Evolutionary conservation across 192 early-diverging fungal species (phyloP).

Genomic region (Entomortierella lignicola): DNA sequence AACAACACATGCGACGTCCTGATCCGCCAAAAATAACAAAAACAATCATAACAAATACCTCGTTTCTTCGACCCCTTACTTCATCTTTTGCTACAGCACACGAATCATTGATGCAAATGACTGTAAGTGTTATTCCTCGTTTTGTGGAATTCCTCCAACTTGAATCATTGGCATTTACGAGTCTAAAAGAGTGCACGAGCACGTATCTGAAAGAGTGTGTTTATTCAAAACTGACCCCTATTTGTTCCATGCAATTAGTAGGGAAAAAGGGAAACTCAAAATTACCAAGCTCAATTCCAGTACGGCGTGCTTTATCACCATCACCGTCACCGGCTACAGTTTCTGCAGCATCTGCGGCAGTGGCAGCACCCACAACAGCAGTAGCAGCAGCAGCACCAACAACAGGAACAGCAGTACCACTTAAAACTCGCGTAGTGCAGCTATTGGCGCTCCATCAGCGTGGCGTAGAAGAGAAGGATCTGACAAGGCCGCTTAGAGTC

Average conservation of each 20-base stretch:
- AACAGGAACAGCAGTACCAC: slow-evolving; percentile 31
- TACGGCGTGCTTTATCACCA: slow-evolving; percentile 32
- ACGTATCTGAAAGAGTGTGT: too few relatives aligned
- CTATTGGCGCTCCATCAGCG: slow-evolving; percentile 25
- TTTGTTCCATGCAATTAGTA: background rate
- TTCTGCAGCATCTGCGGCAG: slow-evolving; percentile 8
- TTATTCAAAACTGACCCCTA: slow-evolving; percentile 4
- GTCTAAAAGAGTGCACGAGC: too few relatives aligned
- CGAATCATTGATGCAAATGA: slow-evolving; percentile 39
- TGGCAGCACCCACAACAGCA: slow-evolving; percentile 11
- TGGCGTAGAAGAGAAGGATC: slow-evolving; percentile 32
- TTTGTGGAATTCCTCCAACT: too few relatives aligned
- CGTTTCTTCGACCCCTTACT: background rate
- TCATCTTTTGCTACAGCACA: slow-evolving; percentile 6
- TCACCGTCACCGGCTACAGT: slow-evolving; percentile 20
- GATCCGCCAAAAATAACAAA: too few relatives aligned
- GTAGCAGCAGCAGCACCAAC: slow-evolving; percentile 11
- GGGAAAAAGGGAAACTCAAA: slow-evolving; percentile 32
- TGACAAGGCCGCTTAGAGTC: slow-evolving; percentile 12
- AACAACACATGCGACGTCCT: too few relatives aligned
- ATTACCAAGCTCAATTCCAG: slow-evolving; percentile 13
- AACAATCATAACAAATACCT: too few relatives aligned
- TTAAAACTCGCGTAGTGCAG: slow-evolving; percentile 42
- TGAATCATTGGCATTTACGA: too few relatives aligned
- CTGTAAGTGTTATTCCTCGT: slow-evolving; percentile 26